Evolutionary conservation across 371 early-diverging fungal genomes (phyloP).

Genomic region (Lichtheimia hyalospora): DNA sequence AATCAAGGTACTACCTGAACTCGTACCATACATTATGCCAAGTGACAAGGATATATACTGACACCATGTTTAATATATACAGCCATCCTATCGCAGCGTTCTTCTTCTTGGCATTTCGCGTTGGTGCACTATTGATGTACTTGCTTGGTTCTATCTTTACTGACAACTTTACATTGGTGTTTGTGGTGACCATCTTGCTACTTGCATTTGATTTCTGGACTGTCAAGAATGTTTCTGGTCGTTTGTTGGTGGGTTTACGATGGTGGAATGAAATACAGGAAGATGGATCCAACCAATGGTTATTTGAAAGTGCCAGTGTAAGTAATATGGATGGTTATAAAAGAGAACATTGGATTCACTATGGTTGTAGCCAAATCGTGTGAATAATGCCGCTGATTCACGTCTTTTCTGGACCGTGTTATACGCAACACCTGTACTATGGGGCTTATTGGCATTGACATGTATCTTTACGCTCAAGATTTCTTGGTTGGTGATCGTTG

Average conservation of each 20-base stretch:
- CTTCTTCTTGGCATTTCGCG: conserved; percentile 88
- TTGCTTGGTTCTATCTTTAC: conserved; percentile 77
- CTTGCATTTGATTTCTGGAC: conserved; percentile 98
- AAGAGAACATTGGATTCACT: neutral
- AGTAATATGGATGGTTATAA: conserved; percentile 15
- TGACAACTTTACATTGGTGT: conserved; percentile 86
- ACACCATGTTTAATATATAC: neutral
- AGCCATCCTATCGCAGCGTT: conserved; percentile 92
- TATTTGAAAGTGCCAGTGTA: conserved; percentile 92
- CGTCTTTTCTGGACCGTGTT: conserved; percentile 91
- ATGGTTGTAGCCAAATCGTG: conserved; percentile 63
- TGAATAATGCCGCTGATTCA: conserved; percentile 83
- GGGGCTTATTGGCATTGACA: conserved; percentile 81
- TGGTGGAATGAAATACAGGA: conserved; percentile 98
- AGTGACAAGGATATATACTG: neutral
- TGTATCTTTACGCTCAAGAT: conserved; percentile 72
- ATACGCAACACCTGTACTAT: conserved; percentile 83
- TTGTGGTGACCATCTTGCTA: conserved; percentile 87
- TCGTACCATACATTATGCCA: too few relatives aligned
- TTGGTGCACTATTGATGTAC: conserved; percentile 79
- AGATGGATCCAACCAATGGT: conserved; percentile 92
- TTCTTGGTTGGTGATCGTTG: conserved; percentile 84
- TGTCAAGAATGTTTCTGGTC: conserved; percentile 96
- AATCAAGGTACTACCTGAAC: conserved; percentile 39
- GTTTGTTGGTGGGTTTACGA: conserved; percentile 92